Percentiles rank a stretch among this genome's conserved stretches.
Evolutionary conservation across 2,329 filamentous ascomycete species (phyloP).

Genomic region (Tolypocladium amazonense): DNA sequence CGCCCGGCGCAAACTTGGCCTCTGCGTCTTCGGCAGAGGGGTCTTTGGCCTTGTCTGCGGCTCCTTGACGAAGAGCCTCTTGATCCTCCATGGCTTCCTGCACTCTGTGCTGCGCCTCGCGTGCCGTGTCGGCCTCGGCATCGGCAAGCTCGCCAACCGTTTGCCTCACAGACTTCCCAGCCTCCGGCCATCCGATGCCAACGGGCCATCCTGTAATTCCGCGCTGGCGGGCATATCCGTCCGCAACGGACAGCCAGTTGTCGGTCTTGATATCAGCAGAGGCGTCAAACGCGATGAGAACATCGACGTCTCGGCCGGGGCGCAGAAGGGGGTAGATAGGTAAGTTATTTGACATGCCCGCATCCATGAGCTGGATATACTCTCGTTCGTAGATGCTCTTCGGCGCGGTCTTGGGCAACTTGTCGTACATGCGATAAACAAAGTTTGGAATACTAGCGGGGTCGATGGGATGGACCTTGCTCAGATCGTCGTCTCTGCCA

Average conservation of each 20-base stretch:
- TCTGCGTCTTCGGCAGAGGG: slow-evolving; percentile 15
- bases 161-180: slow-evolving; percentile 44
- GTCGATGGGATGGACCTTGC: slow-evolving; percentile 90
- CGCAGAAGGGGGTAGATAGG: slow-evolving; percentile 91
- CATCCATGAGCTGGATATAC: slow-evolving; percentile 84
- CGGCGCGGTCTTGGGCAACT: slow-evolving; percentile 67
- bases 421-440: slow-evolving; percentile 66
- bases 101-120: slow-evolving; percentile 54
- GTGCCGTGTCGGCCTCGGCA: slow-evolving; percentile 50
- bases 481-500: slow-evolving; percentile 70
- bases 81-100: slow-evolving; percentile 45
- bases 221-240: slow-evolving; percentile 84
- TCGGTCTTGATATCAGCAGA: slow-evolving; percentile 88
- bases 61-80: slow-evolving; percentile 14
- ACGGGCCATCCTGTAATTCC: slow-evolving; percentile 91
- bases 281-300: slow-evolving; percentile 88
- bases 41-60: slow-evolving; percentile 12
- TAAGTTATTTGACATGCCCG: slow-evolving; percentile 96
- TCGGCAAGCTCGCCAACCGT: slow-evolving; percentile 53
- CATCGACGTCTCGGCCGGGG: slow-evolving; percentile 77
- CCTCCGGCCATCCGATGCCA: slow-evolving; percentile 83
- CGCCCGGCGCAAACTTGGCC: slow-evolving; percentile 28
- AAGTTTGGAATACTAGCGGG: slow-evolving; percentile 88
- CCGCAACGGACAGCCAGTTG: slow-evolving; percentile 91
- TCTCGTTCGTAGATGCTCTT: slow-evolving; percentile 59